Conservation (phyloP, 768 basidiomycete genomes). For the Gloeophyllum trabeum region DNA sequence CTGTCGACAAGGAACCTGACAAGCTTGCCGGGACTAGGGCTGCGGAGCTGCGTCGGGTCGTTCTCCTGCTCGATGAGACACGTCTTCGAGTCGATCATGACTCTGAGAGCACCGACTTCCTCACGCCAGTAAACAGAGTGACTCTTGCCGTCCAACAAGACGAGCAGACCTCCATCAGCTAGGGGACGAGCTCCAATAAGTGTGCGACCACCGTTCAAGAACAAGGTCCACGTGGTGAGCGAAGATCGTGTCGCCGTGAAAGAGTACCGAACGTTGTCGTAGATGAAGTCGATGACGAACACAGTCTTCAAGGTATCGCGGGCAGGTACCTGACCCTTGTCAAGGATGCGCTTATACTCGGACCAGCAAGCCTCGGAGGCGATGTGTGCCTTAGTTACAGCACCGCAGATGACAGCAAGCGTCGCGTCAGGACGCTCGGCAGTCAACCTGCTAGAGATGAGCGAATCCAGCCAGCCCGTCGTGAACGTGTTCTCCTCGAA, state of each 20-base stretch:
- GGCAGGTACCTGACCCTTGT: constrained; percentile 96
- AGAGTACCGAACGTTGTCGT: constrained; percentile 89
- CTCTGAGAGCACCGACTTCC: constrained; percentile 85
- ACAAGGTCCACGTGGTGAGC: constrained; percentile 82
- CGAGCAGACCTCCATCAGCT: constrained; percentile 89
- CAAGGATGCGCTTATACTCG: constrained; percentile 90
- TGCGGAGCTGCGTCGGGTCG: constrained; percentile 93
- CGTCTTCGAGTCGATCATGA: constrained; percentile 96
- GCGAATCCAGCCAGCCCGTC: constrained; percentile 95
- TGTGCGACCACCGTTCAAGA: constrained; percentile 90
- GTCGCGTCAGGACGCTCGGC: constrained; percentile 92
- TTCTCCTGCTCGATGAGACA: constrained; percentile 99
- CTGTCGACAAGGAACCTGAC: constrained; percentile 92
- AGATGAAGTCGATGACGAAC: constrained; percentile 94
- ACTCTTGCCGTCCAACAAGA: constrained; percentile 86
- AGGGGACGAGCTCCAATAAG: constrained; percentile 87
- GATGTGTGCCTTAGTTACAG: constrained; percentile 89
- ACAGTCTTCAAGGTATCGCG: constrained; percentile 94
- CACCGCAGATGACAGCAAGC: constrained; percentile 92
- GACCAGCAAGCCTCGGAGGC: constrained; percentile 82
- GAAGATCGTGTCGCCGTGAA: constrained; percentile 94
- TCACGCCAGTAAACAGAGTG: constrained; percentile 98
- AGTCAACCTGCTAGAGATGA: constrained; percentile 95
- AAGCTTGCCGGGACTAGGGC: constrained; percentile 94
- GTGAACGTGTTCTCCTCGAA: constrained; percentile 98